Conservation (phyloP, 345 rosid genomes). For the Adansonia digitata region DNA sequence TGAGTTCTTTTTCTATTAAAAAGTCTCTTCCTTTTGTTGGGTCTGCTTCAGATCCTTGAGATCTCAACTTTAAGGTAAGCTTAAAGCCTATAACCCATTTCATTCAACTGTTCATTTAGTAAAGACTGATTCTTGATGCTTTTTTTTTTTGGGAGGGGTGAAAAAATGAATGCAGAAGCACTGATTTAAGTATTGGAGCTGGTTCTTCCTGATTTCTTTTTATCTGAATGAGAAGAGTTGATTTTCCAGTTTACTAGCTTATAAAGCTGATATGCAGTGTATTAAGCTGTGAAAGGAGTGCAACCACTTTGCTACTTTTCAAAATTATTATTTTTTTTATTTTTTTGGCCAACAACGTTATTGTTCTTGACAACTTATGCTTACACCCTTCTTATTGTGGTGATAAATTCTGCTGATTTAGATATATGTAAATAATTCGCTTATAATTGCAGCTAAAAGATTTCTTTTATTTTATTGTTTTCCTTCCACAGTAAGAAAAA, state of each 20-base stretch:
- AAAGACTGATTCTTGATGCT: background rate
- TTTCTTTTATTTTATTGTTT: background rate
- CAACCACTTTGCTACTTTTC: background rate
- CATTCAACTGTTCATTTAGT: background rate
- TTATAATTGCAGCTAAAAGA: background rate
- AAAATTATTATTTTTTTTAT: background rate
- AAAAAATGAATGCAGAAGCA: background rate
- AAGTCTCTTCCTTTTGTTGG: background rate
- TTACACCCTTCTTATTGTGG: background rate
- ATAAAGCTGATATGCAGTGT: background rate
- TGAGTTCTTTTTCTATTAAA: background rate
- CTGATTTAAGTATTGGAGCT: background rate
- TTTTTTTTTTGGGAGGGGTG: no score
- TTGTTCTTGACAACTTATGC: background rate
- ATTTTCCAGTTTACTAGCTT: background rate
- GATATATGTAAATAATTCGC: background rate
- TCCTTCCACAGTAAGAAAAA: background rate
- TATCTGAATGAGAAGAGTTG: background rate
- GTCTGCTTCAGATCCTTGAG: background rate
- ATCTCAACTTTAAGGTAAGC: conserved; percentile 13
- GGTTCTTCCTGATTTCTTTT: background rate
- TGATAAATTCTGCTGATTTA: background rate
- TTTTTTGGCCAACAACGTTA: background rate
- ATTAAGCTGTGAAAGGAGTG: background rate
- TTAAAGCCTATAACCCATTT: background rate